Conservation (phyloP, 495 filamentous ascomycete species). For the Trichoderma virens region DNA sequence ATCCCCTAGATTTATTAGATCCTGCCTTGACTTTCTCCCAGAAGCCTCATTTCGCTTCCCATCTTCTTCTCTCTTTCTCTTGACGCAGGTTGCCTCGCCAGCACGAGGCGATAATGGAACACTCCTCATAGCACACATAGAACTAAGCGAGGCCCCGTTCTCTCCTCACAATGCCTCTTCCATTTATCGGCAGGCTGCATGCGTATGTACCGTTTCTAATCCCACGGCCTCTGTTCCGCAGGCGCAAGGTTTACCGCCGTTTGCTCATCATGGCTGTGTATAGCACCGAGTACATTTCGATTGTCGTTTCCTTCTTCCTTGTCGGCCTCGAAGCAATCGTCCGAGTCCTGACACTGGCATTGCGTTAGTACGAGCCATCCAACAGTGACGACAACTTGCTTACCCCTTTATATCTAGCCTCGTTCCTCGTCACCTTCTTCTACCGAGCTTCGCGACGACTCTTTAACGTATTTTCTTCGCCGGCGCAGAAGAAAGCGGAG, state of each 20-base stretch:
- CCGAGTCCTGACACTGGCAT: constrained; percentile 78
- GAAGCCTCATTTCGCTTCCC: not conserved
- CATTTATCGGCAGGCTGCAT: constrained; percentile 76
- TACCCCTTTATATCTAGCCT: constrained; percentile 39
- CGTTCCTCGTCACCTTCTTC: constrained; percentile 70
- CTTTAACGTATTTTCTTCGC: constrained; percentile 72
- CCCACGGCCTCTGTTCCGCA: not conserved
- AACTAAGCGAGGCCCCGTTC: not conserved
- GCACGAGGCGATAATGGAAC: not conserved
- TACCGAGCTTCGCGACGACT: constrained; percentile 72
- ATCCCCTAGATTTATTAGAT: constrained; percentile 2
- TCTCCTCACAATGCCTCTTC: constrained; percentile 58
- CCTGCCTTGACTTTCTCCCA: not conserved
- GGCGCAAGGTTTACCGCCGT: not conserved
- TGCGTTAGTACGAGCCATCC: constrained; percentile 52
- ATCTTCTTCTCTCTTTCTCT: not conserved
- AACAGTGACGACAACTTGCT: constrained; percentile 18
- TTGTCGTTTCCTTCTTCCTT: constrained; percentile 73
- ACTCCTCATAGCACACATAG: not conserved
- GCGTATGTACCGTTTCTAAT: constrained; percentile 41
- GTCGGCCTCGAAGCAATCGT: constrained; percentile 74
- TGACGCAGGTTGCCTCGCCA: not conserved
- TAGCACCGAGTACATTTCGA: constrained; percentile 77
- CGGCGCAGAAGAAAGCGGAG: constrained; percentile 55
- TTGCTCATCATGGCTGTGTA: not conserved